Conservation (phyloP, 208 protist species). For the Wallacemonas sp. region DNA sequence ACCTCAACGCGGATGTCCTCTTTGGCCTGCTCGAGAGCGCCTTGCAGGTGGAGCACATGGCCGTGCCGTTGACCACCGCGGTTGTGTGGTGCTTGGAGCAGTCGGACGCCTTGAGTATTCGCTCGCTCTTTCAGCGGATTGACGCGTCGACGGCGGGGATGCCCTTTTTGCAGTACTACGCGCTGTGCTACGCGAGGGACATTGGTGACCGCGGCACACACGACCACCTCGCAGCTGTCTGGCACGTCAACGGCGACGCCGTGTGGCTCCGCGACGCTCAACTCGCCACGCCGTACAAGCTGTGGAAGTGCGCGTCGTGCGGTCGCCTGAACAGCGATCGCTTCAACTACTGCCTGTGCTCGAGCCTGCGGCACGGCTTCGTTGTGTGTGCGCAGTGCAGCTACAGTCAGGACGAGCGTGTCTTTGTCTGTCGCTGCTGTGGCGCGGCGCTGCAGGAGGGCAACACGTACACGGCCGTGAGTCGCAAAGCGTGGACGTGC, state of each 20-base stretch:
- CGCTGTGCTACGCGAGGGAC: conserved; percentile 74
- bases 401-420: conserved; percentile 81
- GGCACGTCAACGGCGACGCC: conserved; percentile 50
- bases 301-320: conserved; percentile 81
- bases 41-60: conserved; percentile 29
- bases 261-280: conserved; percentile 43
- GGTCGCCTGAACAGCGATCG: conserved; percentile 86
- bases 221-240: conserved; percentile 69
- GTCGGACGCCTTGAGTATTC: not conserved
- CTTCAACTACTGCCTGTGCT: conserved; percentile 91
- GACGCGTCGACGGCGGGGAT: conserved; percentile 53
- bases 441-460: conserved; percentile 30
- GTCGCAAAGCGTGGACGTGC: conserved; percentile 74
- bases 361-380: conserved; percentile 72
- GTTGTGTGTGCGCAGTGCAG: conserved; percentile 63
- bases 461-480: conserved; percentile 31
- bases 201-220: conserved; percentile 35
- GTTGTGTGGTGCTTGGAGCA: conserved; percentile 12
- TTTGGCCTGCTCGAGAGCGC: conserved; percentile 69
- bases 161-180: conserved; percentile 77
- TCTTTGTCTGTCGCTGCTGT: conserved; percentile 60
- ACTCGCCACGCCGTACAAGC: conserved; percentile 51
- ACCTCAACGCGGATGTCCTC: conserved; percentile 80
- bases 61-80: conserved; percentile 20
- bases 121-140: conserved; percentile 11